These are phyloP conservation scores for Panicum hallii DNA, from an alignment of 202 grass and related monocot species.

Conservation along the genomic window DNA sequence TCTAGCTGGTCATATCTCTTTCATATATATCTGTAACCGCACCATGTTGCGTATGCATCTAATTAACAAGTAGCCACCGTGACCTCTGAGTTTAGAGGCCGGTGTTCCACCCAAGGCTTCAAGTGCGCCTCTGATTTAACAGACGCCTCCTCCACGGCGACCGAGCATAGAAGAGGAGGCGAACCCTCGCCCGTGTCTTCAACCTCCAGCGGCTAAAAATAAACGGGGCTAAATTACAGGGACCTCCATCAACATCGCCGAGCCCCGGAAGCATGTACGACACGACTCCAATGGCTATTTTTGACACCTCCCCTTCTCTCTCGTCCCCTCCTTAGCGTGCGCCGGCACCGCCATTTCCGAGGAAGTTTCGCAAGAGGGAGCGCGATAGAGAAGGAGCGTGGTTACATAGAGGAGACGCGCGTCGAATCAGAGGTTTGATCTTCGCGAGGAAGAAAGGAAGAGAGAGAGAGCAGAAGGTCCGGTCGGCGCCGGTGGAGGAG, in stretches of 20 bases:
- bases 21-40: too few relatives aligned
- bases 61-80: too few relatives aligned
- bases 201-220: conserved; percentile 48
- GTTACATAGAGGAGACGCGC: background rate
- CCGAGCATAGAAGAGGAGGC: background rate
- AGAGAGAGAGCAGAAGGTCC: background rate
- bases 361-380: background rate
- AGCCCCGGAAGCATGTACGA: conserved; percentile 2
- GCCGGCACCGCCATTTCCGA: conserved; percentile 42
- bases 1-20: too few relatives aligned
- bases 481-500: background rate
- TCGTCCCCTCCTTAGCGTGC: conserved; percentile 28
- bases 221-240: conserved; percentile 43
- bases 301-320: conserved; percentile 38
- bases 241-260: conserved; percentile 50
- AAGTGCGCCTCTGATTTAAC: too few relatives aligned
- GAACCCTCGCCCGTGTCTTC: background rate
- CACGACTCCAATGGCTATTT: conserved; percentile 51
- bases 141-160: background rate
- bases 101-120: too few relatives aligned
- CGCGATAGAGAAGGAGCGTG: background rate
- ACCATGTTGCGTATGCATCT: too few relatives aligned
- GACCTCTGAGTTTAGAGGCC: too few relatives aligned
- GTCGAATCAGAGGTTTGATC: conserved; percentile 8
- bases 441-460: conserved; percentile 2